Evolutionary conservation across 805 yeast genomes (phyloP), one percentile per base, ranked within the genome.

Genomic region (Metschnikowia proteae): DNA sequence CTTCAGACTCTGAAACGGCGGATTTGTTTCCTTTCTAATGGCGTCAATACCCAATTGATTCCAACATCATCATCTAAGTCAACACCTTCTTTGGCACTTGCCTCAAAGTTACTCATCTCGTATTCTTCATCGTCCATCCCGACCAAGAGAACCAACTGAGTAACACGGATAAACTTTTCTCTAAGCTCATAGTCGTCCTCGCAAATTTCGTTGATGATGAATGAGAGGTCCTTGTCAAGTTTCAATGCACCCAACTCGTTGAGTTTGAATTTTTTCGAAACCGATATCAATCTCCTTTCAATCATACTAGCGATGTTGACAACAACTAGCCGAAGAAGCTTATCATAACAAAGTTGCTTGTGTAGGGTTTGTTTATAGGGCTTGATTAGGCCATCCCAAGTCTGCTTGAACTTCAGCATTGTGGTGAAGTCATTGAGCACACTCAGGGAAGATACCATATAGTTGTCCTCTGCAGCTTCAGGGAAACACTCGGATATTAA

Each of bases 211-310:
- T 83, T 78, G 44, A 94, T 86, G 31, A 92, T 75, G 27, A 80
- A 74, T 41, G 90, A 81, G 23, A 90, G 68, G 61, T 91, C 96
- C 50, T 87, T 81, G 55, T 94, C 98, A 43, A 94, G 70, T 54
- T 83, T 86, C 17, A 89, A 76, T 0, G 95, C 83, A 1, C 97
- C 98, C 36, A 87, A 67, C 57, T 87, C 95, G 60, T 88, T 90
- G 51, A 89, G 80, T 43, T 61, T 64, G 54, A 62, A 70, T 55
- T 80, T 81, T 45, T 80, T 79, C 42, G 84, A 79, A 40, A 87
- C 71, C 3, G 74, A 56, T 82, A 92, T 80, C 28, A 92, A 70
- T 57, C 83, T 83, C 52, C 79, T 75, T 59, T 57, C 60, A 7
- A 57, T 36, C 45, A 51, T 45, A 29, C 48, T 51, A 30, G 57